These are phyloP conservation scores for Dactylonectria estremocensis DNA, from an alignment of 2,329 filamentous ascomycete genomes.

Conservation along the genomic window DNA sequence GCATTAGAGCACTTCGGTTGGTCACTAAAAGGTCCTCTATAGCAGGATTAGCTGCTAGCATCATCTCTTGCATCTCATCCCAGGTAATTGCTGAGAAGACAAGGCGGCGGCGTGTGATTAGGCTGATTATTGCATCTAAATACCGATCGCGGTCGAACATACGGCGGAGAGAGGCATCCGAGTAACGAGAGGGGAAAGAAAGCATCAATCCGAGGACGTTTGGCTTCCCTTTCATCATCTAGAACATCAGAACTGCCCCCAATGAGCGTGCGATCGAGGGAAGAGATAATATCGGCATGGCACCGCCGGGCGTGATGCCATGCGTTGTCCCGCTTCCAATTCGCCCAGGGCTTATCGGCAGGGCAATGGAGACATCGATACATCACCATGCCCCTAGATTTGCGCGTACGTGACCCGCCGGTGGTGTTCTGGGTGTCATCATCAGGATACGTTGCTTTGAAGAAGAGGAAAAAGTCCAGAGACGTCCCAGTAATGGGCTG, in stretches of 20 bases:
- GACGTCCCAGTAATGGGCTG: not conserved
- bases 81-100: not conserved
- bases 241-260: not conserved
- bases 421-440: not conserved
- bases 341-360: not conserved
- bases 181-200: not conserved
- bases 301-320: not conserved
- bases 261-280: not conserved
- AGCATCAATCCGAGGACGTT: slow-evolving; percentile 1
- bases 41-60: slow-evolving; percentile 1
- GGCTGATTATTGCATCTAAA: not conserved
- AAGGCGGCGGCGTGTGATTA: not conserved
- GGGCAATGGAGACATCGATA: not conserved
- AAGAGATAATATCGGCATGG: not conserved
- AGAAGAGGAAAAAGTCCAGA: not conserved
- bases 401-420: not conserved
- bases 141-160: slow-evolving; percentile 1
- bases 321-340: not conserved
- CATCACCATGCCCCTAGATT: not conserved
- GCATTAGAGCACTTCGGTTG: not conserved
- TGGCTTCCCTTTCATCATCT: not conserved
- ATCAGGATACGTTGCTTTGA: not conserved
- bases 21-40: not conserved
- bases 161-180: not conserved
- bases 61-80: not conserved